Percentiles rank a stretch among this genome's conserved stretches.
These are phyloP conservation scores for Diplodia seriata DNA, from an alignment of 2,329 filamentous ascomycete genomes.

Conservation along the genomic window DNA sequence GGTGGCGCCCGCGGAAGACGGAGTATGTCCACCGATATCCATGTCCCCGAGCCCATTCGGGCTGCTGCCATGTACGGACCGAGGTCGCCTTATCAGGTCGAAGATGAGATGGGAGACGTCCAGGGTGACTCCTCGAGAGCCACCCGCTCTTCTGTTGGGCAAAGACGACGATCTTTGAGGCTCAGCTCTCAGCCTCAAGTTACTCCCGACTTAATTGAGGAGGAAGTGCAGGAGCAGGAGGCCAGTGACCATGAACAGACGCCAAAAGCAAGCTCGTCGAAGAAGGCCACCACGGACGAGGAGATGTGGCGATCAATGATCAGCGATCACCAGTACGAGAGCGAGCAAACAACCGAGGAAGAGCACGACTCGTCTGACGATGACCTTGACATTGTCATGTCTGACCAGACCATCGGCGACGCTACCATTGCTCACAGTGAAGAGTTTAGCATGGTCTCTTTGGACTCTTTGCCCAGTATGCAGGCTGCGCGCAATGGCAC, in stretches of 20 bases:
- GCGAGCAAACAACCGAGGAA: conserved; percentile 12
- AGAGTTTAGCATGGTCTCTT: conserved; percentile 59
- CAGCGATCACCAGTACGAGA: conserved; percentile 22
- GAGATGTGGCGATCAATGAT: conserved; percentile 32
- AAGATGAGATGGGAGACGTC: neutral
- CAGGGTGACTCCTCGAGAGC: neutral
- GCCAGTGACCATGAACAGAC: conserved; percentile 9
- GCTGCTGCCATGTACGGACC: conserved; percentile 28
- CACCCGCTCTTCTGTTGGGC: neutral
- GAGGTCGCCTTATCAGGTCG: neutral
- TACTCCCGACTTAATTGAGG: neutral
- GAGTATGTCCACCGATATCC: neutral
- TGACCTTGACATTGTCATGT: conserved; percentile 26
- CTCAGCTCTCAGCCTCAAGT: neutral
- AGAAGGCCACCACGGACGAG: conserved; percentile 1
- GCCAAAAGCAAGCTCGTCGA: conserved; percentile 6
- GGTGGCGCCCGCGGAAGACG: neutral
- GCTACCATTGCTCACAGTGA: conserved; percentile 57
- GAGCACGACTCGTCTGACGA: conserved; percentile 26
- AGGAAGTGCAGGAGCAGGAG: neutral
- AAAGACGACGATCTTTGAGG: neutral
- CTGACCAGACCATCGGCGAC: conserved; percentile 45
- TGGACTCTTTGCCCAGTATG: conserved; percentile 53
- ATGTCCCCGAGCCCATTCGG: conserved; percentile 20
- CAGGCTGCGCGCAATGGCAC: conserved; percentile 38